phyloP scores from a whole-genome alignment of 169 alveolate genomes.

The Cryptosporidium baileyi region DNA sequence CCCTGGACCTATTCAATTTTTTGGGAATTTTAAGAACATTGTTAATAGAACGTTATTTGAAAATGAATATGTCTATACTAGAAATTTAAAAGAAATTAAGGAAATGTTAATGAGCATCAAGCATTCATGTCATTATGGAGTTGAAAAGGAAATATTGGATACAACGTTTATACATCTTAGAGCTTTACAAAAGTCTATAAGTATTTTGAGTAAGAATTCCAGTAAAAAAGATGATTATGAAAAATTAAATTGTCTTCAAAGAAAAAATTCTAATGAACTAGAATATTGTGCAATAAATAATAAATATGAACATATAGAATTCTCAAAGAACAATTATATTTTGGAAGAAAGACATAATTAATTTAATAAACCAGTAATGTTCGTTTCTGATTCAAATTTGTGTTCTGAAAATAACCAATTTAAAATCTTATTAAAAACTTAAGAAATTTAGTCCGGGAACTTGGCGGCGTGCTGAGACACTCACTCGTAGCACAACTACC shows the following conservation, averaged over 20 bases:
- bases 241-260: background rate
- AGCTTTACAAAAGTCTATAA: slow-evolving; percentile 11
- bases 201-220: background rate
- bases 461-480: slow-evolving; percentile 10
- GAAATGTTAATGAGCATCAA: slow-evolving; percentile 79
- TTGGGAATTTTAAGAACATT: slow-evolving; percentile 80
- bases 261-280: too few relatives aligned
- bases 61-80: slow-evolving; percentile 86
- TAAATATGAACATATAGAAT: too few relatives aligned
- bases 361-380: too few relatives aligned
- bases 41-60: slow-evolving; percentile 84
- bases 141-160: slow-evolving; percentile 79
- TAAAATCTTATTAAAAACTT: background rate
- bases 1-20: slow-evolving; percentile 96
- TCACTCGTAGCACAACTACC: slow-evolving; percentile 41
- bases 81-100: slow-evolving; percentile 85
- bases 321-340: too few relatives aligned
- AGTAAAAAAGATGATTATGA: background rate
- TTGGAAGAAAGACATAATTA: too few relatives aligned
- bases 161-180: slow-evolving; percentile 5
- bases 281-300: too few relatives aligned
- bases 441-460: slow-evolving; percentile 61
- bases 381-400: too few relatives aligned
- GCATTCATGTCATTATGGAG: slow-evolving; percentile 87
- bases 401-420: too few relatives aligned